Evolutionary conservation across 2,329 filamentous ascomycete genomes (phyloP).

Genomic region (Nothophoma quercina): DNA sequence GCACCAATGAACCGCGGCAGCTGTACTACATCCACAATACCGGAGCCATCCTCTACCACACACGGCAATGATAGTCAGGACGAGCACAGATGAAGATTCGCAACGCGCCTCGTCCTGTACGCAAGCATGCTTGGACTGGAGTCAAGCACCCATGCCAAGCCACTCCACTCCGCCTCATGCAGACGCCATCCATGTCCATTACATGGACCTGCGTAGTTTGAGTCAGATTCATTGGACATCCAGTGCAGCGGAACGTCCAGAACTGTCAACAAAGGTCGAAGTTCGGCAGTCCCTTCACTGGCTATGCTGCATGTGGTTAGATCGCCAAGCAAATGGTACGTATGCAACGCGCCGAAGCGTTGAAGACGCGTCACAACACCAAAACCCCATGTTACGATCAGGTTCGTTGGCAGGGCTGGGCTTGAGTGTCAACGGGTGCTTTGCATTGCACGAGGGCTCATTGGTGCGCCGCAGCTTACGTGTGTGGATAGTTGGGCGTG

Average conservation of each 20-base stretch:
- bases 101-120: constrained; percentile 17
- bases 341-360: neutral
- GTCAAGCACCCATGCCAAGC: constrained; percentile 15
- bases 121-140: constrained; percentile 14
- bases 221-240: neutral
- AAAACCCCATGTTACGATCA: constrained; percentile 5
- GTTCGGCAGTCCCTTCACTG: constrained; percentile 7
- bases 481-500: neutral
- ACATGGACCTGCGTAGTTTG: constrained; percentile 3
- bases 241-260: neutral
- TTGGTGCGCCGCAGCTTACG: constrained; percentile 13
- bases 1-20: neutral
- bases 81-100: constrained; percentile 1
- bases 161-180: constrained; percentile 6
- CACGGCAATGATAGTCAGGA: neutral
- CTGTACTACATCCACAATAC: neutral
- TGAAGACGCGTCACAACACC: constrained; percentile 16
- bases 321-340: constrained; percentile 8
- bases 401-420: neutral
- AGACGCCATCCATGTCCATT: constrained; percentile 5
- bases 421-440: neutral
- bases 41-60: neutral
- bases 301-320: constrained; percentile 1
- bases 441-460: neutral
- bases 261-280: neutral